Base-by-base conservation (phyloP, 108 stramenopile genomes). In the Schizochytrium sp. region DNA sequence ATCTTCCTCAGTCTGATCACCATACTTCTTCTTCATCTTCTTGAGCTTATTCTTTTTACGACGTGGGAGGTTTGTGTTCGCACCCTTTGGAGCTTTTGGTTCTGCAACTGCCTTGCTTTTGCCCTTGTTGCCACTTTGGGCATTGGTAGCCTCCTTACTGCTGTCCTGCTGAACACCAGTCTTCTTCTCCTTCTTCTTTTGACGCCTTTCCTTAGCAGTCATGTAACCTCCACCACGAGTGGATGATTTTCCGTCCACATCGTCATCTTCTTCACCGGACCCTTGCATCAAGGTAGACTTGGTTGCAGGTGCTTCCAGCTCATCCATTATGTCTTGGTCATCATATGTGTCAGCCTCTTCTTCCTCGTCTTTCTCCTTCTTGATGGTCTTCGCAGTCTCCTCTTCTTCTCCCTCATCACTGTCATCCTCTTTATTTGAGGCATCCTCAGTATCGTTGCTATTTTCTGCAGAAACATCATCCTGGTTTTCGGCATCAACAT, bases 1-100 rank as follows among this genome's bases (percentile, higher is more conserved):
- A 91, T 99, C 99, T 72, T 98, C 98, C 2, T 98, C 99, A 89
- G 98, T 98, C 95, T 99, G 98, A 57, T 99, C 98, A 7, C 90
- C 93, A 91, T 99, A 98, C 89, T 97, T 97, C 72, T 89, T 88
- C 76, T 89, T 92, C 91, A 89, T 92, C 28, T 92, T 92, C 89
- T 91, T 91, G 64, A 90, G 87, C 90, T 91, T 91, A 17, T 92
- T 64, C 45, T 58, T 61, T 87, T 92, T 88, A 1, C 92, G 88
- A 10, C 91, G 89, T 19, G 38, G 42, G 40, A 87, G 15, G 3
- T 38, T 12, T 4, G 55, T 55, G 89, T 40, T 56, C 17, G 28
- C 12, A 4, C 57, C n/a, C 13, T 46, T 88, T 15, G 69, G 64
- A 53, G 57, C 46, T 8, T 69, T 53, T 3, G 60, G 89, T 2